Base-by-base conservation (phyloP, 73 alveolate genomes). In the Blepharisma stoltei region DNA sequence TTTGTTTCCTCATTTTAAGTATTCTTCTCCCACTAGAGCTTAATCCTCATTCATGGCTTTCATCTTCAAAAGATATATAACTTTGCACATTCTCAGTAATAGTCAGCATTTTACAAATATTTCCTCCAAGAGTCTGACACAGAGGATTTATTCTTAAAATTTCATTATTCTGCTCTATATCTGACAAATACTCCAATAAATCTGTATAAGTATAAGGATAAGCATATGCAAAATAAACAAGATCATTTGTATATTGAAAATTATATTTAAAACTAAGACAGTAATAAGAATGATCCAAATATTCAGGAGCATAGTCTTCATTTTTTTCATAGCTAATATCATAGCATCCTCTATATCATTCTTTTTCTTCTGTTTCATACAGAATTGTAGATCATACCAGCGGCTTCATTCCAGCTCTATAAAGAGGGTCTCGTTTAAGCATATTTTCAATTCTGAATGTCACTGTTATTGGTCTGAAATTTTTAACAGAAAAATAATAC, bases 201-300 rank as follows among this genome's bases (percentile, higher is more conserved):
- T 97, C 99, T 5, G 98, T 88, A 79, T 90, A 96, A 23, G 99
- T 96, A 88, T 94, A 97, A 6, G 99, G 99, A 77, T 94, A 90
- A 83, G 99, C 89, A 81, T 97, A 98, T 7, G 99, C 98, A 78
- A 97, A 90, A 81, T 87, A 97, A 6, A 96, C 97, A 66, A 94
- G 92, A 81, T 97, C 99, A 60, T 89, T 73, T 71, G 95, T 98
- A 80, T 95, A 82, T 86, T 93, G 91, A 78, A 96, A 96, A 43
- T 93, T 83, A 48, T 89, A 95, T 9, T 96, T 90, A 87, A 95
- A 97, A 32, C 99, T 94, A 77, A 97, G 75, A 46, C 99, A 92
- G 83, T 96, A 97, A 46, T 37, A 69, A 89, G 93, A 95, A 79
- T 89, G 23, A 83, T 38, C 75, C 0, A 32, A 1, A 14, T 38